Evolutionary conservation across 2,329 filamentous ascomycete genomes (phyloP), one percentile per base, ranked within the genome.

Genomic region (Parafenestella ontariensis): DNA sequence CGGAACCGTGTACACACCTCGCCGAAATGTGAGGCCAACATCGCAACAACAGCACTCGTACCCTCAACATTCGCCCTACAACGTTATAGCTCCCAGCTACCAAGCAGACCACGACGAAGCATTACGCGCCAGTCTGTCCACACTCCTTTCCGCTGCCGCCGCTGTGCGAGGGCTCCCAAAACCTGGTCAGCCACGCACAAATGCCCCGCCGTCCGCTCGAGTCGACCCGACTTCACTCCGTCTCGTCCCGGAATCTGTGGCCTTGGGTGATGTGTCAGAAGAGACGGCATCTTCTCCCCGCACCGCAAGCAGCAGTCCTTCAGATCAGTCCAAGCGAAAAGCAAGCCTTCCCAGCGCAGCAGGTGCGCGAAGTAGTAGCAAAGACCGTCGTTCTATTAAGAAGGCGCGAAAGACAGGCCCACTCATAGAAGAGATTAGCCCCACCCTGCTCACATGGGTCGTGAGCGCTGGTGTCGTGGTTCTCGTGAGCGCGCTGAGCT

Each of bases 31-130:
- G 42, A 71, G 67, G 39, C 66, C 66, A 23, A 60, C 62, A 6
- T 71, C 59, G 58, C 85, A 61, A 49, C 75, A 65, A 61, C 62
- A 65, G 43, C 77, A 72, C 62, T 79, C 73, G 15, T 77, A 74
- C 48, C 70, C 74, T 13, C 80, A 83, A 45, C 85, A 86, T 68
- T 78, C 79, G 34, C 83, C 84, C 9, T 86, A 84, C 71, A 89
- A 87, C 73, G 86, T 90, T 72, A 85, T 91, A 71, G 88, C 89
- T 0, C 89, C 91, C 1, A 85, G 86, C 3, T 87, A 91, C 66
- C 91, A 92, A 64, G 88, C 91, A 43, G 92, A 98, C 66, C 93
- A 98, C 66, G 95, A 99, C 67, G 95, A 92, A 26, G 95, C 92
- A 1, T 83, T 99, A 10, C 88, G 95, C 29, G 92, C 95, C 18